Evolutionary conservation across 768 basidiomycete species (phyloP), one percentile per base, ranked within the genome.

Genomic region (Trametes punicea): DNA sequence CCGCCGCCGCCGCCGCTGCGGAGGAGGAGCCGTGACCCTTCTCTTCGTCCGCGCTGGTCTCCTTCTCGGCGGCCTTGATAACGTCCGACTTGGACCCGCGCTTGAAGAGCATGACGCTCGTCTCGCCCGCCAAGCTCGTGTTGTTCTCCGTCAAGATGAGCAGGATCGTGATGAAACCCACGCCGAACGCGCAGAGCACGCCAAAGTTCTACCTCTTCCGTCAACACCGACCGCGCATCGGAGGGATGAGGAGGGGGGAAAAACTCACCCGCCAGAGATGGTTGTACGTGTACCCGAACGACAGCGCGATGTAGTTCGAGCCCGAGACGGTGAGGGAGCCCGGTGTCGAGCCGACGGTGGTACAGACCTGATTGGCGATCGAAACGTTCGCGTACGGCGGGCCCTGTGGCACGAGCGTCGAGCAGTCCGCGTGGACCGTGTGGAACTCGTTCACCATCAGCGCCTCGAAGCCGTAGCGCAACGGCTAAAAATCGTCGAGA

Each of bases 381-480:
- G 75, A 68, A 36, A 85, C 67, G 18, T 73, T 73, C 60, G 80
- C 80, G 59, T 90, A 90, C 0, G 81, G 81, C 0, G 84, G 72
- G 0, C 87, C 87, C 3, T 73, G 75, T 3, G 88, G 85, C 0
- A 85, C 81, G 13, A 88, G 71, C 36, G 73, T 68, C 23, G 85
- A 72, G 64, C 86, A 87, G 13, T 71, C 64, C 41, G 85, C 89
- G 20, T 87, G 69, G 6, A 88, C 70, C 0, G 81, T 84, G 61
- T 80, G 82, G 71, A 94, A 93, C 69, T 96, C 91, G 70, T 93
- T 95, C 20, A 81, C 76, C 67, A 95, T 76, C 38, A 93, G 68
- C 0, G 79, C 76, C 57, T 92, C 88, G 67, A 94, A 93, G 0
- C 81, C 85, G 65, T 84, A 93, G 2, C 74, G 78, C 33, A 90